phyloP scores from a whole-genome alignment of 2,329 filamentous ascomycete genomes.

The Cordyceps militaris region DNA sequence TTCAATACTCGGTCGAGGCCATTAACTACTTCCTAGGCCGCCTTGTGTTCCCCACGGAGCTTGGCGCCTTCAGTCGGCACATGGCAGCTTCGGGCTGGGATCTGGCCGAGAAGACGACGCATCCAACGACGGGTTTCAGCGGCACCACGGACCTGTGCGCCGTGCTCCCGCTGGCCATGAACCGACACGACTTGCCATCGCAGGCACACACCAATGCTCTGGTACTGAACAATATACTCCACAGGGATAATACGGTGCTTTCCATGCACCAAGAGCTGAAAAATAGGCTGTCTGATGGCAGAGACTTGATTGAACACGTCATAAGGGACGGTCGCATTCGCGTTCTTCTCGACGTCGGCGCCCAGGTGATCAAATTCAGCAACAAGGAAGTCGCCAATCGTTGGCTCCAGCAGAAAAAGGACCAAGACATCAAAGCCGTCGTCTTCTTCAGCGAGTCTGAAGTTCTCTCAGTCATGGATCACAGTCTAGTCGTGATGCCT shows the following conservation, averaged over 20 bases:
- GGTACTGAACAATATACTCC: conserved; percentile 54
- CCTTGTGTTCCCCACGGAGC: conserved; percentile 54
- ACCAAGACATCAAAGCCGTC: conserved; percentile 21
- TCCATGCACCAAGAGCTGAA: neutral
- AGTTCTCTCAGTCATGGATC: conserved; percentile 46
- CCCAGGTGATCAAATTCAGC: conserved; percentile 57
- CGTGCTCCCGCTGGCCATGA: conserved; percentile 49
- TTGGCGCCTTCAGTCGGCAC: conserved; percentile 57
- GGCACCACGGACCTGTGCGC: conserved; percentile 58
- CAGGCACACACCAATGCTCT: conserved; percentile 61
- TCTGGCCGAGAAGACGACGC: conserved; percentile 38
- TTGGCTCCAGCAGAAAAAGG: neutral
- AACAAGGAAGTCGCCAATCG: conserved; percentile 46
- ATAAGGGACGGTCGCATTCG: conserved; percentile 25
- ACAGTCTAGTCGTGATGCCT: conserved; percentile 35
- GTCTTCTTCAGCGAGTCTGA: conserved; percentile 54
- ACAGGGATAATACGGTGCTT: conserved; percentile 39
- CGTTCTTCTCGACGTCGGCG: conserved; percentile 65
- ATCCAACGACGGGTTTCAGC: conserved; percentile 58
- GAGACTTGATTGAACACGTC: conserved; percentile 12
- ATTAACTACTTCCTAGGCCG: conserved; percentile 58
- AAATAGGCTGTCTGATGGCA: conserved; percentile 35
- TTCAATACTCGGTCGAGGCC: conserved; percentile 44
- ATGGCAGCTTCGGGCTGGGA: conserved; percentile 64
- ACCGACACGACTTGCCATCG: conserved; percentile 45